Percentiles rank a stretch among this genome's conserved stretches.
Evolutionary conservation across 306 rosid genomes (phyloP).

Genomic region (Herpetospermum pedunculosum): DNA sequence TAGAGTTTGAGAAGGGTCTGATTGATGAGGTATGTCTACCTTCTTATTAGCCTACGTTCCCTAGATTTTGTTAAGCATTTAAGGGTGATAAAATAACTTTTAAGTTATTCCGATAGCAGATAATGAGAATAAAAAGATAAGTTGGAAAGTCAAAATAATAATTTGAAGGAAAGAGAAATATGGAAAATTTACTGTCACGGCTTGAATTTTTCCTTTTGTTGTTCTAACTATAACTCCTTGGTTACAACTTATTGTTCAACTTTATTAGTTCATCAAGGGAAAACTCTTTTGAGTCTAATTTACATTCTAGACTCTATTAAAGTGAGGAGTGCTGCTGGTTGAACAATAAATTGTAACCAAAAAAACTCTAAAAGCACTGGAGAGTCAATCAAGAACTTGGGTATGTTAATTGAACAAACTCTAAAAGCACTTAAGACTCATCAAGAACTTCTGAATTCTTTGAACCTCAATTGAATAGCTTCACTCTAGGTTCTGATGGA

Average conservation of each 20-base stretch:
- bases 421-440: not conserved
- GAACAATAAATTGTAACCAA: too few relatives aligned
- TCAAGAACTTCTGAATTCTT: not conserved
- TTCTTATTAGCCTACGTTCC: not conserved
- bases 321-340: too few relatives aligned
- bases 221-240: not conserved
- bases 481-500: not conserved
- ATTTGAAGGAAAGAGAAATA: not conserved
- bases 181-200: not conserved
- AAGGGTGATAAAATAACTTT: not conserved
- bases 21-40: conserved; percentile 71
- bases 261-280: not conserved
- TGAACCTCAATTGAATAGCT: not conserved
- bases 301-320: not conserved
- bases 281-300: not conserved
- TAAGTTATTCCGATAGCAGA: not conserved
- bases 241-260: not conserved
- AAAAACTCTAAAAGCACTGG: too few relatives aligned
- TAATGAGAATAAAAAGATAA: not conserved
- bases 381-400: too few relatives aligned
- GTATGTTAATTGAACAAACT: not conserved
- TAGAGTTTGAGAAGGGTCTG: conserved; percentile 74
- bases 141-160: not conserved
- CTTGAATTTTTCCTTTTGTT: not conserved
- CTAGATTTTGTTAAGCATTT: not conserved